Evolutionary conservation across 805 yeast genomes (phyloP), one percentile per base, ranked within the genome.

Genomic region (Ogataea ramenticola): DNA sequence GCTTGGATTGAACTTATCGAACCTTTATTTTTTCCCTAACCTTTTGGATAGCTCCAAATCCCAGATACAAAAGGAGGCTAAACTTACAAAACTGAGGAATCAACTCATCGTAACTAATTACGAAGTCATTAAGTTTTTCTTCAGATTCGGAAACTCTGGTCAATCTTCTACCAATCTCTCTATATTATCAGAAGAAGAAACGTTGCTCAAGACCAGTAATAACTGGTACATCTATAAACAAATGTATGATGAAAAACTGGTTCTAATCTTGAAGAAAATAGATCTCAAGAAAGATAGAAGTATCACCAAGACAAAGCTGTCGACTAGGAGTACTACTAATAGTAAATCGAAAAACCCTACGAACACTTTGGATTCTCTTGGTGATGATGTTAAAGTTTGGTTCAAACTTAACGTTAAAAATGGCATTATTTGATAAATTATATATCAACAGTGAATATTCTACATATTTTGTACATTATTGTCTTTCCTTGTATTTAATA

Each of bases 141-240:
- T 16, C 12, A 9, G n/a, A 17, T 8, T 12, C 7, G 37, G 37
- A 6, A 34, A 34, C 17, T 17, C 24, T 3, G 17, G 19, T 34
- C 17, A 5, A 7, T 22, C 29, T 3, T 22, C 19, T 14, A 22
- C 38, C 10, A 22, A 22, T 8, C 15, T 36, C 4, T 36, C 27
- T 15, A 22, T 26, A 3, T 27, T 20, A 39, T 27, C 32, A 4
- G 29, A 14, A n/a, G 37, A 40, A 14, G 37, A 40, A 34, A 22
- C 17, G 34, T 36, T 58, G 6, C 44, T 55, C 17, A 58, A 58
- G 38, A 38, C 60, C 17, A 54, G 51, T 40, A 48, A 41, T 29
- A 51, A 48, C 27, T 54, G 59, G 56, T 60, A 64, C 60, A 55
- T 62, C 34, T 39, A 56, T 16, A 46, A 52, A 20, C 48, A 48